These are phyloP conservation scores for Aureobasidium pullulans DNA, from an alignment of 2,329 filamentous ascomycete species.

Conservation along the genomic window DNA sequence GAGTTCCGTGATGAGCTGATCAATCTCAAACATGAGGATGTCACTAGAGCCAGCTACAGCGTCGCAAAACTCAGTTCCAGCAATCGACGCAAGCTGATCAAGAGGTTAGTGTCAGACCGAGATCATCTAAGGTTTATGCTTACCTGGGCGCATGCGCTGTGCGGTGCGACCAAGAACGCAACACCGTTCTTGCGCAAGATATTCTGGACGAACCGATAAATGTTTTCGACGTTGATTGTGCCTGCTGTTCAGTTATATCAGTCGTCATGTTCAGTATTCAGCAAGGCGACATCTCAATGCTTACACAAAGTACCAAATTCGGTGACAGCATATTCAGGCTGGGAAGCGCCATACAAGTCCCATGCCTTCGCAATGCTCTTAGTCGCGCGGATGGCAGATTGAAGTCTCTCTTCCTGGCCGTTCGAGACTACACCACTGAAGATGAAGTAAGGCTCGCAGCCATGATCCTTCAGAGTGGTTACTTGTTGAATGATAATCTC, in stretches of 20 bases:
- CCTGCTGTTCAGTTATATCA: conserved; percentile 40
- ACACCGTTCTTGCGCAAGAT: conserved; percentile 63
- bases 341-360: conserved; percentile 74
- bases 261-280: conserved; percentile 16
- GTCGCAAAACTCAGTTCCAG: conserved; percentile 50
- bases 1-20: conserved; percentile 61
- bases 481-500: conserved; percentile 71
- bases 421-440: conserved; percentile 82
- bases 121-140: conserved; percentile 20
- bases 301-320: conserved; percentile 62
- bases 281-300: not conserved
- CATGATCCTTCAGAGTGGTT: conserved; percentile 56
- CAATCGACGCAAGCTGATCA: conserved; percentile 13
- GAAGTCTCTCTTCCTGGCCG: conserved; percentile 15
- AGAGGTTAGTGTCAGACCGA: conserved; percentile 19
- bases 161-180: conserved; percentile 76
- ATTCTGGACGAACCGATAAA: conserved; percentile 69
- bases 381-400: conserved; percentile 17
- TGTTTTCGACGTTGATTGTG: conserved; percentile 61
- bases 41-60: conserved; percentile 80
- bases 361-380: conserved; percentile 55
- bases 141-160: conserved; percentile 81
- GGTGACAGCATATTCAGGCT: conserved; percentile 71
- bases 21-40: conserved; percentile 75
- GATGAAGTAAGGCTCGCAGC: conserved; percentile 76